A percentile compares a stretch with the other conserved stretches of the same genome.
phyloP scores from a whole-genome alignment of 2,329 filamentous ascomycete species.

The Alternaria brassicicola region DNA sequence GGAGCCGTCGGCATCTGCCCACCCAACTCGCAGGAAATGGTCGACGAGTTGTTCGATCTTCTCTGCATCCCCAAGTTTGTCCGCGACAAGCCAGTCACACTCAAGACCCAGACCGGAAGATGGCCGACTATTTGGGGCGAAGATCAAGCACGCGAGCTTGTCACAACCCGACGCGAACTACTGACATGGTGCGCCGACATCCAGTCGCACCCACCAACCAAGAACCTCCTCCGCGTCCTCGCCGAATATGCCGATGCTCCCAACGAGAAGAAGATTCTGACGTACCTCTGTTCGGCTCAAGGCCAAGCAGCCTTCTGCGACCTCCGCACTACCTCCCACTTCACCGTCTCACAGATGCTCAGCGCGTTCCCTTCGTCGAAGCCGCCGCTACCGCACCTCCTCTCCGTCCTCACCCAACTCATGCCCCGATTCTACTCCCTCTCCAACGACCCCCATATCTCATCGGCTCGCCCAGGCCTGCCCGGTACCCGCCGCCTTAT shows the following conservation, averaged over 20 bases:
- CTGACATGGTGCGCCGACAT: conserved; percentile 95
- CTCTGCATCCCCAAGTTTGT: conserved; percentile 81
- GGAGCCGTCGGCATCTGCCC: conserved; percentile 93
- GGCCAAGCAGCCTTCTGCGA: conserved; percentile 94
- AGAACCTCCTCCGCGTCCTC: conserved; percentile 81
- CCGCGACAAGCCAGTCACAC: conserved; percentile 79
- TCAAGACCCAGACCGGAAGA: conserved; percentile 79
- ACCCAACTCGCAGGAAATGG: conserved; percentile 76
- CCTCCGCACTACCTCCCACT: conserved; percentile 81
- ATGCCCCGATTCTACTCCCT: conserved; percentile 99
- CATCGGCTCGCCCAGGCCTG: conserved; percentile 69
- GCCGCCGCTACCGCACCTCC: conserved; percentile 81
- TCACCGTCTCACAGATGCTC: conserved; percentile 84
- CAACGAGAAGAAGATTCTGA: conserved; percentile 86
- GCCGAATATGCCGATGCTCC: conserved; percentile 81
- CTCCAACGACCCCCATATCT: conserved; percentile 91
- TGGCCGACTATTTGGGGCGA: conserved; percentile 99
- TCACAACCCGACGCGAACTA: conserved; percentile 89
- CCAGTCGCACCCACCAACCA: conserved; percentile 89
- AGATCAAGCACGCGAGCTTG: conserved; percentile 80
- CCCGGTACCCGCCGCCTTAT: conserved; percentile 76
- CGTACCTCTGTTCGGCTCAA: conserved; percentile 85
- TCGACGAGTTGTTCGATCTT: conserved; percentile 83
- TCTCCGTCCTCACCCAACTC: conserved; percentile 80
- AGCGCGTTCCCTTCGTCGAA: conserved; percentile 90